phyloP scores from a whole-genome alignment of 805 yeast species.

The Nematodospora valgi region DNA sequence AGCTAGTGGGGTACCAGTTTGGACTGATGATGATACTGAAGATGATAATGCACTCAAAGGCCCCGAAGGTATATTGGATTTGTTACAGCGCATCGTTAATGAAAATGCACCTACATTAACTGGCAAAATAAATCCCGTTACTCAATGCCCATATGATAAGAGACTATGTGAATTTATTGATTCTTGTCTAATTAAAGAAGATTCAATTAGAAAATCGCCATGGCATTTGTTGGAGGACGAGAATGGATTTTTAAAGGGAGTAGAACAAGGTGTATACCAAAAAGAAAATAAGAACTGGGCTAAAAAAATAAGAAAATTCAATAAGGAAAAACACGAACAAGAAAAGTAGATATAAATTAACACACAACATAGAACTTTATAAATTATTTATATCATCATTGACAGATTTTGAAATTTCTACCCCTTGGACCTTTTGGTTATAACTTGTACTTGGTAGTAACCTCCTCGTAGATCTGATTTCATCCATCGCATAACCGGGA shows the following conservation, averaged over 20 bases:
- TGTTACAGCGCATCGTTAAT: conserved; percentile 88
- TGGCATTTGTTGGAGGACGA: conserved; percentile 52
- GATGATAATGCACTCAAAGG: conserved; percentile 23
- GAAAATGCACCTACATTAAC: conserved; percentile 79
- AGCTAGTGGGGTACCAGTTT: conserved; percentile 81
- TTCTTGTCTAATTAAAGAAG: conserved; percentile 71
- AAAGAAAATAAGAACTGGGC: conserved; percentile 42
- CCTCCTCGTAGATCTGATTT: conserved; percentile 72
- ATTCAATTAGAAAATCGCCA: conserved; percentile 65
- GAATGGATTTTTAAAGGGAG: conserved; percentile 28
- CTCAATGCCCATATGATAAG: conserved; percentile 33
- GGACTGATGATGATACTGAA: conserved; percentile 49
- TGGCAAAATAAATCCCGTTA: conserved; percentile 27
- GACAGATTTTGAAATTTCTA: conserved; percentile 60
- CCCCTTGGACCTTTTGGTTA: conserved; percentile 66
- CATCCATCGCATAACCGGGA: conserved; percentile 93
- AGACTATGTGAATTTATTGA: conserved; percentile 67
- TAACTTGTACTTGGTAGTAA: conserved; percentile 65
- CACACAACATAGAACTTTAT: not conserved
- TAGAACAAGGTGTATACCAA: conserved; percentile 28
- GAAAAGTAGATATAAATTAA: not conserved
- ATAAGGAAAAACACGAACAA: conserved; percentile 18
- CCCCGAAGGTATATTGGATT: conserved; percentile 86
- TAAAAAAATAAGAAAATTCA: conserved; percentile 31
- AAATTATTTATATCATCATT: conserved; percentile 34